Evolutionary conservation across 106 monocot genomes (phyloP), one percentile per base, ranked within the genome.

Genomic region (Dendrobium huoshanense): DNA sequence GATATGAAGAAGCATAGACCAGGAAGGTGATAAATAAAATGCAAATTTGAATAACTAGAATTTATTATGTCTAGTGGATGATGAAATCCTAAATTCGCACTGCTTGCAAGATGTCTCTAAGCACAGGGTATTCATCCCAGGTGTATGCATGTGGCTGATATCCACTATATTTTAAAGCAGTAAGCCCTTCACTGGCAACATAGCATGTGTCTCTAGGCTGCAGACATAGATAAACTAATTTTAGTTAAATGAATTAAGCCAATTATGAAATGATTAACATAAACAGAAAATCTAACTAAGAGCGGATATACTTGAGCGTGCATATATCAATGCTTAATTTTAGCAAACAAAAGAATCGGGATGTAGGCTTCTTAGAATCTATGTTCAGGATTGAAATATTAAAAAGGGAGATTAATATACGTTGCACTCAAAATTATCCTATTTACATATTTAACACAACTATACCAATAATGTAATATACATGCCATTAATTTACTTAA

Each of bases 151-250:
- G 85, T 37, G 99, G 99, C 77, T 95, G 91, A 79, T 93, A 93
- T 11, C 99, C 99, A 76, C 99, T 99, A 77, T 99, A 99, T 78
- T 87, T 81, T 80, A 95, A 77, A 81, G 85, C 88, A 31, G 88
- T 73, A 48, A 98, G 87, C 7, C 94, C 98, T 79, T 93, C 83
- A 79, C 78, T 81, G 40, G 98, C 98, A 80, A 98, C 80, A 84
- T 98, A 98, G 79, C 92, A 98, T 55, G 88, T 87, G 58, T 99
- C 99, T 83, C 99, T 89, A 4, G 99, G 99, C 99, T 99, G 86
- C 73, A 92, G 13, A 87, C 81, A 73, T 73, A 5, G 8, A 58
- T 73, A 33, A 65, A 72, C 19, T 20, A n/a, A 29, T 20, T 43
- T 74, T 43, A 44, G 74, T 44, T 19, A 74, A 33, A 70, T 16